Base-by-base conservation (phyloP, 306 rosid species). In the Rosa rugosa region DNA sequence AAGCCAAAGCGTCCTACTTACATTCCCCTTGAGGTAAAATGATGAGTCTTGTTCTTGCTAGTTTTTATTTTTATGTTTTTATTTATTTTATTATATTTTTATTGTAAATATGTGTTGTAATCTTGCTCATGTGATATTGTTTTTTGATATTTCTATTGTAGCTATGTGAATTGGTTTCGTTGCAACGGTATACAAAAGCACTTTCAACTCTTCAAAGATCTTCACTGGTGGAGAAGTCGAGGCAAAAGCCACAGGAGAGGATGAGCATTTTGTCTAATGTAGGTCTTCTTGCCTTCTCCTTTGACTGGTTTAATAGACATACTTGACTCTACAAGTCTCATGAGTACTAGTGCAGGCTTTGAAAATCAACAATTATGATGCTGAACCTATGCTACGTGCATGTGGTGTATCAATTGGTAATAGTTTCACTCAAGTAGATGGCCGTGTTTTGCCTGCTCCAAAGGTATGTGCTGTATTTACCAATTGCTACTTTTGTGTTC, bases 201-300 rank as follows among this genome's bases (percentile, higher is more conserved):
- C 74, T 96, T 3, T 83, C 99, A 5, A 90, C 98, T 0, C 86
- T 89, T 41, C 98, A 96, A 78, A 84, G 99, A 79, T 67, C 98
- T 72, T 90, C 98, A 0, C 83, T 96, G 45, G 98, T 93, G 40
- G 98, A 96, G 75, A 93, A 96, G 80, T 96, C 99, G 0, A 89
- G 98, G 86, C 98, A 93, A 84, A 96, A 93, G 86, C 99, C 99
- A 0, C 91, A 86, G 31, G 98, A 96, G 75, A 81, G 98, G 83
- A 96, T 93, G 98, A 79, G 69, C 41, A 91, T 88, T 49, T 80
- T 96, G 80, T 69, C 90, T 49, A 91, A 87, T 50, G 99, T 91
- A 69, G 59, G 93, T 71, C 1, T 0, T 85, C 62, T 38, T 69
- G 20, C 59, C 20, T 49, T 9, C 17, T 63, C 69, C 10, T 31